Percentiles rank a stretch among this genome's conserved stretches.
These are phyloP conservation scores for Ophiocordyceps australis DNA, from an alignment of 2,329 filamentous ascomycete species.

Conservation along the genomic window DNA sequence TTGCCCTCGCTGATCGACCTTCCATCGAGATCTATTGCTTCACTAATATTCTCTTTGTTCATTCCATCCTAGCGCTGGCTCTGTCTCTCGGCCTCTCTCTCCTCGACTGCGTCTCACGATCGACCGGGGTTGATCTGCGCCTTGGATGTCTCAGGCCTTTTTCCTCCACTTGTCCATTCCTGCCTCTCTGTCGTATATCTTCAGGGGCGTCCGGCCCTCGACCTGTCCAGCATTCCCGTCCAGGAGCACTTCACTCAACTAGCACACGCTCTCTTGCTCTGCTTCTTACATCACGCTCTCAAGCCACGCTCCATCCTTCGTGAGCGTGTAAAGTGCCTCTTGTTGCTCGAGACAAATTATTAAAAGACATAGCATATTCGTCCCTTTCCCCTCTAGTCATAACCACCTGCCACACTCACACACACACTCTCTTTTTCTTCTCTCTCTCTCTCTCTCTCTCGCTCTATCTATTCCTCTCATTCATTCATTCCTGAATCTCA, in stretches of 20 bases:
- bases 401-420: no score
- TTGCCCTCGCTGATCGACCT: constrained; percentile 6
- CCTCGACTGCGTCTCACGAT: constrained; percentile 12
- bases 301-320: no score
- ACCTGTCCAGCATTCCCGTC: constrained; percentile 16
- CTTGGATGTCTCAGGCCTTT: constrained; percentile 15
- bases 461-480: background rate
- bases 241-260: no score
- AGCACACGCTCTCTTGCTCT: constrained; percentile 5
- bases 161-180: constrained; percentile 17
- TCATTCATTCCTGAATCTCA: constrained; percentile 3
- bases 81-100: constrained; percentile 17
- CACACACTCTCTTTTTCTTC: background rate
- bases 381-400: no score
- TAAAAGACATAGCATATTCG: no score
- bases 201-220: constrained; percentile 17
- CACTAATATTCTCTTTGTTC: constrained; percentile 8
- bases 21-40: constrained; percentile 10
- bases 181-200: constrained; percentile 17
- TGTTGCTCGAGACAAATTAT: no score
- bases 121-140: constrained; percentile 14
- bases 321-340: no score
- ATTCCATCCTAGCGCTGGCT: constrained; percentile 14
- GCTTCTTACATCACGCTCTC: constrained; percentile 2
- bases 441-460: background rate